phyloP scores from a whole-genome alignment of 768 basidiomycete species.

The Boletus sensibilis region DNA sequence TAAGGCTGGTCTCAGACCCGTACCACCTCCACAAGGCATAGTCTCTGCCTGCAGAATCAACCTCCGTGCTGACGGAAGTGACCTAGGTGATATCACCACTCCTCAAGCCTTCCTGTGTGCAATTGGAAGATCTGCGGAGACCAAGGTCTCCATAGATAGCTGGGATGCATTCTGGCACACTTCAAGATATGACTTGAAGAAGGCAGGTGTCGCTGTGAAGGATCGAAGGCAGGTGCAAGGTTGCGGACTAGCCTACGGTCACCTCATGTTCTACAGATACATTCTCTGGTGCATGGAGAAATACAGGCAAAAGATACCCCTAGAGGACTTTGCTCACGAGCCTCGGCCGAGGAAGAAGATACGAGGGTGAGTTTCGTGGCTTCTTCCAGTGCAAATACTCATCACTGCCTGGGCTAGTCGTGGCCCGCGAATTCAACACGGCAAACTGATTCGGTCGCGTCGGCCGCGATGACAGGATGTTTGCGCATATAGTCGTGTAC shows the following conservation, averaged over 20 bases:
- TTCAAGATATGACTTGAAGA: constrained; percentile 55
- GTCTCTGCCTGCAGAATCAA: background rate
- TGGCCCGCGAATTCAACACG: constrained; percentile 72
- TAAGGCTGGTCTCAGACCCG: constrained; percentile 21
- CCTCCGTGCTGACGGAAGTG: constrained; percentile 5
- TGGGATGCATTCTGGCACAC: constrained; percentile 76
- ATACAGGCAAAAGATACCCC: constrained; percentile 55
- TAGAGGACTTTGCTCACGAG: constrained; percentile 63
- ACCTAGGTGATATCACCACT: constrained; percentile 49
- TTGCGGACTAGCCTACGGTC: background rate
- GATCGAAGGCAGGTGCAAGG: constrained; percentile 61
- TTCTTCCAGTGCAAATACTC: background rate
- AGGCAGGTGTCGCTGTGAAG: constrained; percentile 61
- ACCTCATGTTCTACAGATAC: constrained; percentile 49
- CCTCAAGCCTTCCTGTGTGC: constrained; percentile 67
- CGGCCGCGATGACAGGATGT: constrained; percentile 34
- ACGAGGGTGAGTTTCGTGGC: constrained; percentile 59
- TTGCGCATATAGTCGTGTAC: constrained; percentile 8
- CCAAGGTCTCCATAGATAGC: constrained; percentile 58
- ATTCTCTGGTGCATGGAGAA: constrained; percentile 86
- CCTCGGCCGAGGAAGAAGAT: constrained; percentile 70
- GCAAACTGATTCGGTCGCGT: constrained; percentile 71
- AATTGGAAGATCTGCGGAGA: constrained; percentile 68
- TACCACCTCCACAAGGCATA: constrained; percentile 27
- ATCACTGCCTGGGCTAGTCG: constrained; percentile 42